Evolutionary conservation across 202 grass and related monocot species (phyloP), one percentile per base, ranked within the genome.

Genomic region (Elaeis oleifera): DNA sequence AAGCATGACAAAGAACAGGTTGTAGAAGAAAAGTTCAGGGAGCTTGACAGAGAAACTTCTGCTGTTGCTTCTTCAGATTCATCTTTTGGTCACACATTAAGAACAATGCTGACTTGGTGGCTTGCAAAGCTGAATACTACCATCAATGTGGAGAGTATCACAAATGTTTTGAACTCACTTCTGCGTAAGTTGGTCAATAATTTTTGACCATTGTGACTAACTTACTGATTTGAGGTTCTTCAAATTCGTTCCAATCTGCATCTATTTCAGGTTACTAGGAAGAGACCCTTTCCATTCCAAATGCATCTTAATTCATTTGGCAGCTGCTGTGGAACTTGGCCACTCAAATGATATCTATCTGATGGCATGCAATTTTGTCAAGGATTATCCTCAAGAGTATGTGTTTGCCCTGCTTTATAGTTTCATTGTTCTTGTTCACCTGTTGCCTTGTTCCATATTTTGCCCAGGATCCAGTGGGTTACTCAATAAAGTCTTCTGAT

Each of bases 291-390:
- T 92, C 31, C 94, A 97, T 89, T 81, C 86, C 24, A 97, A 97
- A 74, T 84, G 94, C 77, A 90, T 68, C 6, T 72, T 89, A 79
- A 78, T 91, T 83, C 83, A 97, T 89, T 79, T 92, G 77, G 94
- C 81, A 67, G 71, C 88, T 86, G 75, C 88, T 69, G 73, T 92
- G 74, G 94, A 97, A 72, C 94, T 97, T 81, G 82, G 81, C 55
- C 85, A 80, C 76, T 90, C 92, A 58, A 97, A 97, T 58, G 94
- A 97, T 71, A 83, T 97, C 74, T 97, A 97, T 84, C 72, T 97
- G 77, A 65, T 97, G 77, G 72, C 94, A 22, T 85, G 78, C 77
- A 97, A 88, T 78, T 76, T 97, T 59, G 94, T 97, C 48, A 89
- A 89, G 63, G 89, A 92, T 70, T 92, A 97, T 83, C 94, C 94